Percentiles rank a stretch among this genome's conserved stretches.
phyloP scores from a whole-genome alignment of 768 basidiomycete genomes.

The Holtermanniella nyarrowii region DNA sequence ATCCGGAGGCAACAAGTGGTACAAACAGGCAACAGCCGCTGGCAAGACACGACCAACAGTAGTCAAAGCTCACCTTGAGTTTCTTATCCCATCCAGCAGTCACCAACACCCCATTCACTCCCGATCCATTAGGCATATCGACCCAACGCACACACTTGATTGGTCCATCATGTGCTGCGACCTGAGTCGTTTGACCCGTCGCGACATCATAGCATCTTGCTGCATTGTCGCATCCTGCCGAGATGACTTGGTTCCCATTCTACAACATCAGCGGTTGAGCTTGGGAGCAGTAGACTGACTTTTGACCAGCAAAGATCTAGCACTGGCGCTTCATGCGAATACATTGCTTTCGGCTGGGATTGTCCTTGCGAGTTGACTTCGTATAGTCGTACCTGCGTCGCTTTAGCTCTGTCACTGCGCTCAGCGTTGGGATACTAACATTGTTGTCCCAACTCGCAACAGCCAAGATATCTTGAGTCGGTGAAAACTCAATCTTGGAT shows the following conservation, averaged over 20 bases:
- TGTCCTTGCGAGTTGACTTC: slow-evolving; percentile 67
- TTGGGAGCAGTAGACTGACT: slow-evolving; percentile 45
- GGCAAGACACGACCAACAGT: too few relatives aligned
- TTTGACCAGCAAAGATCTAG: slow-evolving; percentile 84
- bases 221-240: slow-evolving; percentile 88
- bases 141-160: slow-evolving; percentile 74
- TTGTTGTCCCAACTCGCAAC: slow-evolving; percentile 93
- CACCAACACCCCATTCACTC: slow-evolving; percentile 54
- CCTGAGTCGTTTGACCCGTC: slow-evolving; percentile 68
- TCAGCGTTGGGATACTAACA: slow-evolving; percentile 44
- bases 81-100: slow-evolving; percentile 99
- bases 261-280: slow-evolving; percentile 37
- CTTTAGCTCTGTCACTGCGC: neutral
- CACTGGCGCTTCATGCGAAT: slow-evolving; percentile 80
- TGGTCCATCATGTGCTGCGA: slow-evolving; percentile 83
- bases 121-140: slow-evolving; percentile 54
- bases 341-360: slow-evolving; percentile 81
- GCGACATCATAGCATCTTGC: slow-evolving; percentile 85
- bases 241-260: slow-evolving; percentile 85
- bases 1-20: too few relatives aligned
- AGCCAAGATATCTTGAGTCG: slow-evolving; percentile 76
- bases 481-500: slow-evolving; percentile 72
- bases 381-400: slow-evolving; percentile 70
- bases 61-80: slow-evolving; percentile 58
- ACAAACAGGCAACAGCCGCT: too few relatives aligned